Base-by-base conservation (phyloP, 345 rosid genomes). In the Bretschneidera sinensis region DNA sequence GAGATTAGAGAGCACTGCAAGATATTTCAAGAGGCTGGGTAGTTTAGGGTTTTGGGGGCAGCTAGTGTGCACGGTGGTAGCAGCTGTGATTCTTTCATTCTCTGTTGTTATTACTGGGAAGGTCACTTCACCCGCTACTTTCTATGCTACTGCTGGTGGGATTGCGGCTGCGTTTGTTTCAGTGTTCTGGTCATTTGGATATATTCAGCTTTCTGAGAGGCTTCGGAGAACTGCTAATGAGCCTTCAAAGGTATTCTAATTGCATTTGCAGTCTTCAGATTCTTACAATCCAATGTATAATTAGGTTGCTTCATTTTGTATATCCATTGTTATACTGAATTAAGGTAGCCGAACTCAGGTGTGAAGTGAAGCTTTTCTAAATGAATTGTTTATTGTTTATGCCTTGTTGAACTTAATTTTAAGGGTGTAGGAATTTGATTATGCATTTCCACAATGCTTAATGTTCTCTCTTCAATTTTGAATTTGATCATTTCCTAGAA, bases 31-130 rank as follows among this genome's bases (percentile, higher is more conserved):
- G 90, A 77, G 95, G 71, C 75, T 95, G 28, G 99, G 99, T 21
- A 77, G 76, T 82, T 73, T 86, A 51, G 97, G 96, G 59, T 91
- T 95, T 68, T 95, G 97, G 99, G 96, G 91, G 25, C 99, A 95
- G 85, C 82, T 95, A 17, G 81, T 86, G 14, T 88, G 91, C 63
- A 82, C 97, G 13, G 77, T 78, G 17, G 99, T 91, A 4, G 83
- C 99, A 0, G 92, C 99, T 2, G 96, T 77, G 68, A 91, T 95
- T 63, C 81, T 91, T 51, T 88, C 99, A 0, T 95, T 95, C 71
- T 91, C 96, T 15, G 61, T 91, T 53, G 84, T 81, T 60, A 63
- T 85, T 19, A 86, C 95, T 0, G 97, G 97, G 71, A 88, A 81
- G 72, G 73, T 90, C n/a, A 67, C 88, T 14, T 88, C 97, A 0